A percentile compares a stretch with the other conserved stretches of the same genome.
These are phyloP conservation scores for Fusarium buharicum DNA, from an alignment of 2,329 filamentous ascomycete species.

Conservation along the genomic window DNA sequence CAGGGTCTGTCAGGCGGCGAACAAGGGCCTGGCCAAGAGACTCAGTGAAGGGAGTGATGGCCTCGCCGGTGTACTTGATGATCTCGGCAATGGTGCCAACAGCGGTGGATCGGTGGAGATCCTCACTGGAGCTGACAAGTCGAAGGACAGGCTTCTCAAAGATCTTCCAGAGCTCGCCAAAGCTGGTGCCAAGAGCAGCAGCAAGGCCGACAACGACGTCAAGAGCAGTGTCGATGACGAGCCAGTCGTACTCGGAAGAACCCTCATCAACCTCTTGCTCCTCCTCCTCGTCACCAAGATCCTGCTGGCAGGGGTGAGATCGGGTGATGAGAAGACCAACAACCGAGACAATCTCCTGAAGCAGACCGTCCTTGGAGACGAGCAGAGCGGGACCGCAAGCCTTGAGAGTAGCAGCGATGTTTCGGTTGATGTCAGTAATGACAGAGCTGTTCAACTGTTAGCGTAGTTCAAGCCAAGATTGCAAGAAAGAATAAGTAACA, in stretches of 20 bases:
- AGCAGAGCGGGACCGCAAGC: conserved; percentile 89
- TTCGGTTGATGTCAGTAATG: conserved; percentile 95
- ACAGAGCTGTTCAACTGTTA: conserved; percentile 73
- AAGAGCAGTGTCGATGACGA: conserved; percentile 92
- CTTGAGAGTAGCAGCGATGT: conserved; percentile 89
- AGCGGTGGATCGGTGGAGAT: conserved; percentile 87
- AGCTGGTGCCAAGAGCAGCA: conserved; percentile 81
- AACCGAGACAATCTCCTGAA: conserved; percentile 80
- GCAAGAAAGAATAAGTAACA: conserved; percentile 42
- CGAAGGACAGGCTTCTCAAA: conserved; percentile 93
- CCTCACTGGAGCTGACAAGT: conserved; percentile 85
- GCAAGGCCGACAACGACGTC: conserved; percentile 90
- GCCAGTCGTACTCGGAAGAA: conserved; percentile 96
- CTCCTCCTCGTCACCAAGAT: conserved; percentile 84
- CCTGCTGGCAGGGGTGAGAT: conserved; percentile 91
- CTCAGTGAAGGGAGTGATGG: conserved; percentile 83
- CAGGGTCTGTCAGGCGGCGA: conserved; percentile 88
- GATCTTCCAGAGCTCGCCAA: conserved; percentile 91
- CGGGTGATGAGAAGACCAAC: conserved; percentile 85
- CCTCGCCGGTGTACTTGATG: conserved; percentile 82
- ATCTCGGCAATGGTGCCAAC: conserved; percentile 94
- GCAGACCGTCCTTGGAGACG: conserved; percentile 71
- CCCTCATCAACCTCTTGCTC: conserved; percentile 76
- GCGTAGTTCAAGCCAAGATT: conserved; percentile 43
- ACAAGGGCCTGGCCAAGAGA: conserved; percentile 81